Percentiles rank a stretch among this genome's conserved stretches.
phyloP scores from a whole-genome alignment of 139 green algal genomes.

The Chlorella ohadii region DNA sequence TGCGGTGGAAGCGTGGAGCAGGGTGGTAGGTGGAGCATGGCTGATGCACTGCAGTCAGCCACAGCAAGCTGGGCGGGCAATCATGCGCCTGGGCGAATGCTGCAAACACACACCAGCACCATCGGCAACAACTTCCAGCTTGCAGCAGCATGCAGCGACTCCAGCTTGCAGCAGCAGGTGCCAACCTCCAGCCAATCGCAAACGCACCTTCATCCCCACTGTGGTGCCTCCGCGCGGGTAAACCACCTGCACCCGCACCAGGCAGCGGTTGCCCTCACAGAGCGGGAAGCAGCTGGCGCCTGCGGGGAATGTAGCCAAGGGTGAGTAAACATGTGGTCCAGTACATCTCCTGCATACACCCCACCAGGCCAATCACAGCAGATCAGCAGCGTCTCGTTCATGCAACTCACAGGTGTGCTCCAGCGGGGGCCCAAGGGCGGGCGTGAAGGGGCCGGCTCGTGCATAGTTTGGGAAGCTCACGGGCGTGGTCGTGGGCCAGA shows the following conservation, averaged over 20 bases:
- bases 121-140: not conserved
- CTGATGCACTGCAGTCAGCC: not conserved
- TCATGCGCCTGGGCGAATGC: too few relatives aligned
- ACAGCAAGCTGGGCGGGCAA: too few relatives aligned
- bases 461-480: conserved; percentile 53
- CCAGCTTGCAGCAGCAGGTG: too few relatives aligned
- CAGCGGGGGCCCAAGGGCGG: conserved; percentile 67
- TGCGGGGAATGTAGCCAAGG: not conserved
- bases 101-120: too few relatives aligned
- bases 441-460: conserved; percentile 53
- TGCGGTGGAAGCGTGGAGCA: conserved; percentile 15
- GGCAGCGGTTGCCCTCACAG: conserved; percentile 73
- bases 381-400: not conserved
- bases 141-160: not conserved
- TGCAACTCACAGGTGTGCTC: conserved; percentile 68
- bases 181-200: too few relatives aligned
- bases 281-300: conserved; percentile 67
- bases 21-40: not conserved
- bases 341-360: too few relatives aligned
- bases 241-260: conserved; percentile 67
- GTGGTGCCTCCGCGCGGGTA: conserved; percentile 66
- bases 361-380: not conserved
- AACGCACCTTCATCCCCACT: conserved; percentile 32
- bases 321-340: not conserved
- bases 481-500: not conserved